phyloP scores from a whole-genome alignment of 208 protist genomes.

The Strigomonas culicis region DNA sequence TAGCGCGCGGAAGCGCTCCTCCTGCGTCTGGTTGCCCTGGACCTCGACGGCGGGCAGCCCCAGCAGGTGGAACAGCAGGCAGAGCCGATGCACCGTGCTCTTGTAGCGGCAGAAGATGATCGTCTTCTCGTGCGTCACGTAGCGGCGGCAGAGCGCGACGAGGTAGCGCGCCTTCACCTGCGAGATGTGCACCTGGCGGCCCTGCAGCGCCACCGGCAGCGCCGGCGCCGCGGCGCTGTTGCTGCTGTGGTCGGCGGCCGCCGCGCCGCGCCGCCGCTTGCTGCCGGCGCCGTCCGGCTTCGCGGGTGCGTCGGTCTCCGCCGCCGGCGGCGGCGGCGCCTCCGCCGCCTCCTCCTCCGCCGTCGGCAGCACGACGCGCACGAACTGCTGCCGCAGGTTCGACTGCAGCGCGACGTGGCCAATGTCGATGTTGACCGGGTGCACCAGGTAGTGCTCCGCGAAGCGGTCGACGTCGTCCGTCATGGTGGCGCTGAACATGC shows the following conservation, averaged over 20 bases:
- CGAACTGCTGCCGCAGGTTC: constrained; percentile 87
- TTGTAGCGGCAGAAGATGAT: constrained; percentile 90
- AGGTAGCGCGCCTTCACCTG: constrained; percentile 80
- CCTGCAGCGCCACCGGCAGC: constrained; percentile 12
- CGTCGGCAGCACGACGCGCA: constrained; percentile 47
- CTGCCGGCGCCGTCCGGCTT: constrained; percentile 4
- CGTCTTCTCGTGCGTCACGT: constrained; percentile 56
- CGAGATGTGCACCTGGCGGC: constrained; percentile 54
- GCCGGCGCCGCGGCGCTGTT: constrained; percentile 35
- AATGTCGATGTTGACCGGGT: constrained; percentile 85
- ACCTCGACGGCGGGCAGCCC: constrained; percentile 72
- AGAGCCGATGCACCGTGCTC: constrained; percentile 77
- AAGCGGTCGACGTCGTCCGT: constrained; percentile 86
- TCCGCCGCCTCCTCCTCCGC: constrained; percentile 3
- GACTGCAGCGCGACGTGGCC: constrained; percentile 88
- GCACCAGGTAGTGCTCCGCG: constrained; percentile 79
- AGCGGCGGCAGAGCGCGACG: constrained; percentile 74
- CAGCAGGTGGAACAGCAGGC: constrained; percentile 72
- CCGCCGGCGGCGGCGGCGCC: not conserved
- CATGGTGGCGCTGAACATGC: constrained; percentile 90
- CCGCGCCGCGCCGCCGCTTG: constrained; percentile 18
- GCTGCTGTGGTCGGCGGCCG: constrained; percentile 37
- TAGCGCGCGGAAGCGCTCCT: constrained; percentile 76
- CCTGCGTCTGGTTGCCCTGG: constrained; percentile 83
- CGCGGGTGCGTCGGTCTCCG: constrained; percentile 77